Percentiles rank a stretch among this genome's conserved stretches.
These are phyloP conservation scores for Saccharomyces hybrid DNA, from an alignment of 1,139 yeast species.

Conservation along the genomic window DNA sequence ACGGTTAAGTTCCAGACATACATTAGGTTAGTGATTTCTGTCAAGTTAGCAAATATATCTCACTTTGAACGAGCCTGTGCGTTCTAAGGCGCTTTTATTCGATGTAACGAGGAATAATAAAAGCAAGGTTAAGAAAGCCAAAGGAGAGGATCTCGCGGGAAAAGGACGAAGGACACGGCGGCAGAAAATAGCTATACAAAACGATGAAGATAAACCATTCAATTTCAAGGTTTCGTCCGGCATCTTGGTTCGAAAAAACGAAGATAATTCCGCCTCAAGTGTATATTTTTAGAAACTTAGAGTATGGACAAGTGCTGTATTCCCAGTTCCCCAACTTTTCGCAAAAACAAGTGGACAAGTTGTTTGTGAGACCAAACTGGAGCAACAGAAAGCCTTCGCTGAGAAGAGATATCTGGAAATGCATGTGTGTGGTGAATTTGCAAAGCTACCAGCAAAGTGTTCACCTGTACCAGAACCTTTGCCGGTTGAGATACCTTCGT, in stretches of 20 bases:
- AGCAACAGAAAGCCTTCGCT: slow-evolving; percentile 70
- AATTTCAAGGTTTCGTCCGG: slow-evolving; percentile 33
- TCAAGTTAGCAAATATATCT: background rate
- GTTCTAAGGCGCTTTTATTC: no score
- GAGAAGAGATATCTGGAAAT: slow-evolving; percentile 84
- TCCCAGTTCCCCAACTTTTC: slow-evolving; percentile 68
- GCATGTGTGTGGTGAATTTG: slow-evolving; percentile 79
- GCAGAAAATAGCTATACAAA: background rate
- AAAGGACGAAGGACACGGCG: background rate
- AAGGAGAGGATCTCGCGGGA: background rate
- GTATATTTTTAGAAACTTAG: slow-evolving; percentile 73
- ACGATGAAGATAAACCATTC: slow-evolving; percentile 11
- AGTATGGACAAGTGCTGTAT: slow-evolving; percentile 82
- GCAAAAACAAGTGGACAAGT: slow-evolving; percentile 63
- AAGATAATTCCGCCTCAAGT: slow-evolving; percentile 70
- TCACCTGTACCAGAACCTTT: slow-evolving; percentile 67
- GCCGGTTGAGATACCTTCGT: slow-evolving; percentile 65
- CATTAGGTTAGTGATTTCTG: background rate
- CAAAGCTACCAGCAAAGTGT: slow-evolving; percentile 58
- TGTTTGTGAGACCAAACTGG: slow-evolving; percentile 77
- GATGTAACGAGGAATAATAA: background rate
- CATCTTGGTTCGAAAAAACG: slow-evolving; percentile 44
- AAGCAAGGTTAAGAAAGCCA: background rate
- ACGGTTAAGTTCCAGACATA: background rate
- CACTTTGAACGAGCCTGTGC: background rate